These are phyloP conservation scores for Ustulina deusta DNA, from an alignment of 2,329 filamentous ascomycete genomes.

Conservation along the genomic window DNA sequence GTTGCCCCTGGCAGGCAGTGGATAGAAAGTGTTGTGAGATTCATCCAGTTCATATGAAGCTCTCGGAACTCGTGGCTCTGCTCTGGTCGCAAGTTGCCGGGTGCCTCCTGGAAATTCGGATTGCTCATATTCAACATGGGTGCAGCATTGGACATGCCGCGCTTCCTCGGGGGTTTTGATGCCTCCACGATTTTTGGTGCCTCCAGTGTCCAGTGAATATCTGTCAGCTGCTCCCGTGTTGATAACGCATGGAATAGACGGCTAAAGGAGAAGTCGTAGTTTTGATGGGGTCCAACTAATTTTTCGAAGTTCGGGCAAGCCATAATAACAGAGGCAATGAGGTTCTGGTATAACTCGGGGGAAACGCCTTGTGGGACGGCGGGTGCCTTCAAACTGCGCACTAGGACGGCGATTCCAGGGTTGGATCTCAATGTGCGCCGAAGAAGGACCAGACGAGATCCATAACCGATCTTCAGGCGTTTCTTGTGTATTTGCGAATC, in stretches of 20 bases:
- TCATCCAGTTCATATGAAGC: conserved; percentile 66
- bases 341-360: conserved; percentile 65
- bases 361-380: conserved; percentile 57
- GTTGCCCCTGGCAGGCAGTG: conserved; percentile 69
- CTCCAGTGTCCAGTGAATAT: conserved; percentile 71
- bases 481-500: conserved; percentile 69
- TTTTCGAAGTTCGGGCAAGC: conserved; percentile 73
- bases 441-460: conserved; percentile 66
- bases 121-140: conserved; percentile 44
- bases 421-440: conserved; percentile 68
- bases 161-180: conserved; percentile 53
- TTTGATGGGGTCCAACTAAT: conserved; percentile 65
- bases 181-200: conserved; percentile 58
- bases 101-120: conserved; percentile 47
- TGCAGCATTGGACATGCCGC: conserved; percentile 48
- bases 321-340: conserved; percentile 72
- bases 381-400: conserved; percentile 69
- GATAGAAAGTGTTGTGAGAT: conserved; percentile 68
- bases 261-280: conserved; percentile 68
- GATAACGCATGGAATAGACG: conserved; percentile 70
- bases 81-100: conserved; percentile 56
- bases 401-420: conserved; percentile 64
- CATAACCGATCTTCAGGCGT: conserved; percentile 65
- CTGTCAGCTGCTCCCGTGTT: conserved; percentile 65
- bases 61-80: conserved; percentile 61